Evolutionary conservation across 371 early-diverging fungal species (phyloP).

Genomic region (Apophysomyces sp.): DNA sequence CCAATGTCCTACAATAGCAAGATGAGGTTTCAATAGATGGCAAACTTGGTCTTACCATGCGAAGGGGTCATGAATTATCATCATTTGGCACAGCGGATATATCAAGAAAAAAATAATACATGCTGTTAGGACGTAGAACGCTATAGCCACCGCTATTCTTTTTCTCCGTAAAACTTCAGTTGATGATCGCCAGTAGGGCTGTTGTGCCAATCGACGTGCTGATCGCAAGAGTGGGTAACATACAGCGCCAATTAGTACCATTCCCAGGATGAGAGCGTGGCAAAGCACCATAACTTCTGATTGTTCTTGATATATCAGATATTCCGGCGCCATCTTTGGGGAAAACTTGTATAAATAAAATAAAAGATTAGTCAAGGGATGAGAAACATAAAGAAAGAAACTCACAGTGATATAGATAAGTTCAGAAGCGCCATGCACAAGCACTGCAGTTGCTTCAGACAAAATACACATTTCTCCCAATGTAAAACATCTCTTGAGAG

Average conservation of each 20-base stretch:
- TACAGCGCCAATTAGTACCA: slow-evolving; percentile 64
- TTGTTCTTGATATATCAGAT: slow-evolving; percentile 20
- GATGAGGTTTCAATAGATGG: background rate
- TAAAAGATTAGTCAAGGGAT: background rate
- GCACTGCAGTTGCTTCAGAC: slow-evolving; percentile 56
- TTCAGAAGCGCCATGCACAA: slow-evolving; percentile 43
- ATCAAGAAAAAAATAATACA: slow-evolving; percentile 43
- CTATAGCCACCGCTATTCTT: slow-evolving; percentile 26
- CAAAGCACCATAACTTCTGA: slow-evolving; percentile 32
- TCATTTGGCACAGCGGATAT: slow-evolving; percentile 43
- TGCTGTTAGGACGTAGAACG: slow-evolving; percentile 41
- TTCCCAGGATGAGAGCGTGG: slow-evolving; percentile 65
- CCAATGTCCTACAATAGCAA: slow-evolving; percentile 44
- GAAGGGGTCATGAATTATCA: slow-evolving; percentile 57
- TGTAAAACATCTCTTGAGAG: slow-evolving; percentile 59
- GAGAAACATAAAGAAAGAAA: background rate
- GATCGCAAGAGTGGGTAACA: slow-evolving; percentile 54
- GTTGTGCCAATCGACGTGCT: slow-evolving; percentile 50
- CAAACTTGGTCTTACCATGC: slow-evolving; percentile 42
- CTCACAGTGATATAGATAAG: slow-evolving; percentile 26
- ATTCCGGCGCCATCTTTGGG: slow-evolving; percentile 23
- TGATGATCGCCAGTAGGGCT: slow-evolving; percentile 43
- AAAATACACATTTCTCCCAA: slow-evolving; percentile 68
- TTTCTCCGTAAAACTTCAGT: slow-evolving; percentile 12
- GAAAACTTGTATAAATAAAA: slow-evolving; percentile 21